Evolutionary conservation across 2,329 filamentous ascomycete species (phyloP).

Genomic region (Colletotrichum sp.): DNA sequence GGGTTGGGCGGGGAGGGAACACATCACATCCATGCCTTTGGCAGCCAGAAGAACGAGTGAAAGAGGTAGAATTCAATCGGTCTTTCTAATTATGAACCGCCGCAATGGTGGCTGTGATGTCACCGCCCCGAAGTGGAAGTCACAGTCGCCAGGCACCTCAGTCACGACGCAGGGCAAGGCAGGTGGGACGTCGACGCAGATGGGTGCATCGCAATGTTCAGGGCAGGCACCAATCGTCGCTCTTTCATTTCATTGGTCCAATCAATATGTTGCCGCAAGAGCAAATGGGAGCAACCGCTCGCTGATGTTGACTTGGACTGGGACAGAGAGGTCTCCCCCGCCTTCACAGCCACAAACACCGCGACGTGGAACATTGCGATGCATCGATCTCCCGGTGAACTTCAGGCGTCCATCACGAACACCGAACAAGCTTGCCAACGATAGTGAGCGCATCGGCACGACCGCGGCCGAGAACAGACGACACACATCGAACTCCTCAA

Average conservation of each 20-base stretch:
- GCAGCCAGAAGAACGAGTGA: too few species aligned
- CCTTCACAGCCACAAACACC: not conserved
- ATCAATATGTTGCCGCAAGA: not conserved
- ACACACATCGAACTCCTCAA: too few species aligned
- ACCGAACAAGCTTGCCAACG: not conserved
- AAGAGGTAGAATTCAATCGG: not conserved
- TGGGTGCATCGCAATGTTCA: too few species aligned
- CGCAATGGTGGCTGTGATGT: not conserved
- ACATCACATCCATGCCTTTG: not conserved
- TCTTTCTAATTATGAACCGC: not conserved
- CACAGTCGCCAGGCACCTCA: too few species aligned
- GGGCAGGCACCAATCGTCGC: not conserved
- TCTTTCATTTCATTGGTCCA: not conserved
- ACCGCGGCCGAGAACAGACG: too few species aligned
- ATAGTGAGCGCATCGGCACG: too few species aligned
- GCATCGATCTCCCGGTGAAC: not conserved
- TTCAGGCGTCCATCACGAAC: not conserved
- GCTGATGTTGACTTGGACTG: not conserved
- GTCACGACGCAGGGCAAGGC: not conserved
- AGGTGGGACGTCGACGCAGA: not conserved
- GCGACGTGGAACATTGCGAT: not conserved
- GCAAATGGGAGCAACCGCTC: not conserved
- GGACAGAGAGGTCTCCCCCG: not conserved
- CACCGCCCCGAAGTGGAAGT: not conserved
- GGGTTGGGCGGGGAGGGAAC: fast-evolving